These are phyloP conservation scores for Basidioascus undulatus DNA, from an alignment of 768 basidiomycete genomes.

Conservation along the genomic window DNA sequence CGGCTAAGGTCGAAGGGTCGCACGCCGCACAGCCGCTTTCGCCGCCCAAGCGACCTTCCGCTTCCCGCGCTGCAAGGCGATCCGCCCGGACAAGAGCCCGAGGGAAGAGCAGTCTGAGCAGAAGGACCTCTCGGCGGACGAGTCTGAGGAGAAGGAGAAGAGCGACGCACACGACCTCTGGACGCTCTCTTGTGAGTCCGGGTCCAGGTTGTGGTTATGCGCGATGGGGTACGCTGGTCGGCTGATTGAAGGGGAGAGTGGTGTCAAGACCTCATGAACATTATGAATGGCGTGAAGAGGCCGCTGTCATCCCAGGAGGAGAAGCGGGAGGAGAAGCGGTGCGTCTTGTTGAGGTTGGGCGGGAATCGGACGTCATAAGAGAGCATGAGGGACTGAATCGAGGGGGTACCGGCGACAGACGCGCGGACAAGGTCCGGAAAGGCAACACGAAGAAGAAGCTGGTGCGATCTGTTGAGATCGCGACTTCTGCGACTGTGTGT, in stretches of 20 bases:
- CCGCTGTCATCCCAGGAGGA: too few species aligned
- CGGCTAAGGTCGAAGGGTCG: constrained; percentile 55
- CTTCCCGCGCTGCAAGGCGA: constrained; percentile 62
- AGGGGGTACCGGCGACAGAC: background rate
- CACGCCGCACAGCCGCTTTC: too few species aligned
- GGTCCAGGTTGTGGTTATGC: too few species aligned
- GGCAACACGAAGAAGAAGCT: constrained; percentile 10
- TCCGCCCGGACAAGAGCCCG: constrained; percentile 46
- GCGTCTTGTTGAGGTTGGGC: too few species aligned
- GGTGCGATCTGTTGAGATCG: background rate
- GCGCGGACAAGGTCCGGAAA: constrained; percentile 2
- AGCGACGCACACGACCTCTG: too few species aligned
- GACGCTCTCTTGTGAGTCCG: too few species aligned
- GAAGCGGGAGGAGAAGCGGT: too few species aligned
- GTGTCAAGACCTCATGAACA: constrained; percentile 37
- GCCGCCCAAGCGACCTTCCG: constrained; percentile 73
- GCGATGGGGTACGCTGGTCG: too few species aligned
- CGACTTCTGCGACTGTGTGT: too few species aligned
- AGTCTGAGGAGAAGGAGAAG: too few species aligned
- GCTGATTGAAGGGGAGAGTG: too few species aligned
- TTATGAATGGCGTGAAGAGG: constrained; percentile 30
- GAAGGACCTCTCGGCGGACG: too few species aligned
- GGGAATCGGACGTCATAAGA: background rate
- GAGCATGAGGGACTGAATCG: background rate
- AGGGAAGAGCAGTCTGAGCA: background rate